Percentiles rank a stretch among this genome's conserved stretches.
Evolutionary conservation across 441 rosid species (phyloP).

Genomic region (Pelargonium australe): DNA sequence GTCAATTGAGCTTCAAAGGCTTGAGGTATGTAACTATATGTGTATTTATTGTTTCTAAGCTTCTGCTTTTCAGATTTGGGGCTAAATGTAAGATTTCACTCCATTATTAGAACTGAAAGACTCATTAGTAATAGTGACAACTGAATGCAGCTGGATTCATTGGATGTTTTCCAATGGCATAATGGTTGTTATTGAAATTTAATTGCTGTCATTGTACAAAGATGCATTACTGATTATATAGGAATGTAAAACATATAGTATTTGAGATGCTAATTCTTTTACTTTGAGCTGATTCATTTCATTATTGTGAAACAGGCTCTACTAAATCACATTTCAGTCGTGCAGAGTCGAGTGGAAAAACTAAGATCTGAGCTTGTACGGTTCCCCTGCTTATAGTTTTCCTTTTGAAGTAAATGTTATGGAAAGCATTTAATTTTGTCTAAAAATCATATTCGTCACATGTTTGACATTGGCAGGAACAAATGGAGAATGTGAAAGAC

Average conservation of each 20-base stretch:
- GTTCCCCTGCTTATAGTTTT: neutral
- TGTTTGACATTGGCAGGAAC: slow-evolving; percentile 35
- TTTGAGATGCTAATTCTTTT: neutral
- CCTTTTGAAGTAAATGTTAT: neutral
- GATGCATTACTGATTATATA: neutral
- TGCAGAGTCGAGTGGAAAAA: slow-evolving; percentile 49
- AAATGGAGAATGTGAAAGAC: slow-evolving; percentile 50
- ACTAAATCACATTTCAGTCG: slow-evolving; percentile 44
- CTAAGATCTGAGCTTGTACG: slow-evolving; percentile 75
- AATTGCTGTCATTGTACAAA: no score
- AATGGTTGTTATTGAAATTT: no score
- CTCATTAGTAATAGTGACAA: neutral
- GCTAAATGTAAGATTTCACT: slow-evolving; percentile 4
- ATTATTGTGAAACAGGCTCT: slow-evolving; percentile 57
- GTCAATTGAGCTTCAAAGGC: slow-evolving; percentile 75
- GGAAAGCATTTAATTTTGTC: neutral
- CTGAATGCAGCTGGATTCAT: neutral
- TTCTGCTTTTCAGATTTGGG: neutral
- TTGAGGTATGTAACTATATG: slow-evolving; percentile 34
- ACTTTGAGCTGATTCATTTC: neutral
- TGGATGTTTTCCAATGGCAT: neutral
- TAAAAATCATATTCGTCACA: slow-evolving; percentile 1
- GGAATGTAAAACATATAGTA: neutral
- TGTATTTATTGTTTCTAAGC: neutral
- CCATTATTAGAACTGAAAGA: neutral